Evolutionary conservation across 257 asterid genomes (phyloP), one percentile per base, ranked within the genome.

Genomic region (Vinca minor): DNA sequence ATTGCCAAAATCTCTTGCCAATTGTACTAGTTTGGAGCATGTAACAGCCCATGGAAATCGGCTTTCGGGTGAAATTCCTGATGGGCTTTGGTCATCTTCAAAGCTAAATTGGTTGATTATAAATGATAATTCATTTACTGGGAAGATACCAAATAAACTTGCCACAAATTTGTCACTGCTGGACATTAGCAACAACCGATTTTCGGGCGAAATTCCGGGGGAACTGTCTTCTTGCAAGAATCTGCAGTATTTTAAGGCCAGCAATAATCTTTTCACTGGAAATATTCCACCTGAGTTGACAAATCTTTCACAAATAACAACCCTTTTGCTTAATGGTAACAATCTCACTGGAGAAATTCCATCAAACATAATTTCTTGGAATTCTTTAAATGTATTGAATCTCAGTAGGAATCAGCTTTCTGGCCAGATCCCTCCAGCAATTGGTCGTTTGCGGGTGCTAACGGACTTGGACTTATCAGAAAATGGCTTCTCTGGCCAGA

Each of bases 161-260:
- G 77, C 84, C 32, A 18, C 82, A 0, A 64, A 63, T 1, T 63
- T 89, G 44, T 32, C 81, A 1, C 17, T 32, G 63, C 6, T 92
- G 9, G 94, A 89, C 52, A 64, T 92, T 63, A 65, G 70, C 59
- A 72, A 85, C 71, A 92, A 92, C 75, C 67, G 47, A 71, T 78
- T 92, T 68, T 82, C 86, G 0, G 98, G 98, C 10, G 78, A 77
- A 14, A 79, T 92, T 63, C 96, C 94, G 2, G 59, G 57, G 0
- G 83, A 75, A 1, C 72, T 87, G 18, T 79, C 95, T 60, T 79
- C 91, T 38, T 89, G 93, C 91, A 34, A 54, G 63, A 71, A 53
- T 29, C 26, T 89, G 69, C 38, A 13, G n/a, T 82, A 2, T 38
- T 72, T 89, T 38, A 66, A 62, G 74, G 96, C 89, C 8, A 84